A percentile compares a stretch with the other conserved stretches of the same genome.
Evolutionary conservation across 345 rosid genomes (phyloP).

Genomic region (Toxicodendron radicans): DNA sequence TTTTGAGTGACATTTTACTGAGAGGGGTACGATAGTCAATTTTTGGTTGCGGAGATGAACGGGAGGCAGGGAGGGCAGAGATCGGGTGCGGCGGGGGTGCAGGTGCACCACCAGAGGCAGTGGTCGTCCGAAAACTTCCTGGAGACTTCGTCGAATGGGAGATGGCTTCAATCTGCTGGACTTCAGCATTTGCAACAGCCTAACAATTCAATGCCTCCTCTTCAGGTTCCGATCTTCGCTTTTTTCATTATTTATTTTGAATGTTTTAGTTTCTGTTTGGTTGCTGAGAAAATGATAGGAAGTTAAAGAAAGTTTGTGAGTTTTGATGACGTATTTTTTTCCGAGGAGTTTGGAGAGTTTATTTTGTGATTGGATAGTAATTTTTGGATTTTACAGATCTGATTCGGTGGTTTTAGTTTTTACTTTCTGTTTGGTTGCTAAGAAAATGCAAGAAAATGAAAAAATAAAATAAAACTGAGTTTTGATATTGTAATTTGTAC

Average conservation of each 20-base stretch:
- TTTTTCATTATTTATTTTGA: background rate
- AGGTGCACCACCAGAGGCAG: constrained; percentile 86
- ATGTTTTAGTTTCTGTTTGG: constrained; percentile 14
- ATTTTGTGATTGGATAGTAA: background rate
- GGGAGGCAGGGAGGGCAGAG: constrained; percentile 71
- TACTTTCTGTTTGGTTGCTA: constrained; percentile 12
- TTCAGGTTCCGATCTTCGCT: constrained; percentile 40
- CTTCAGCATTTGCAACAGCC: constrained; percentile 74
- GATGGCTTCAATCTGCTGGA: constrained; percentile 96
- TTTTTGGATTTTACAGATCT: background rate
- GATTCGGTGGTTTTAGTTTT: background rate
- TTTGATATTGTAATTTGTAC: background rate
- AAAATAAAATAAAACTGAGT: background rate
- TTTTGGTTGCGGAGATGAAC: constrained; percentile 38
- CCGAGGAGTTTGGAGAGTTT: background rate
- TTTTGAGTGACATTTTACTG: background rate
- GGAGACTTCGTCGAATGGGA: constrained; percentile 72
- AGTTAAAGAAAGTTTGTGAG: too few species aligned
- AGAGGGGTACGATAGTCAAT: background rate
- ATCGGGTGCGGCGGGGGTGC: constrained; percentile 73
- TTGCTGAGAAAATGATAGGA: constrained; percentile 15
- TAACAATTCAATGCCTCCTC: constrained; percentile 46
- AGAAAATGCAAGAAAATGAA: background rate
- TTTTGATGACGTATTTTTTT: background rate
- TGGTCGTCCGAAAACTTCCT: constrained; percentile 74